Evolutionary conservation across 805 yeast species (phyloP), one percentile per base, ranked within the genome.

Genomic region (Candida railenensis): DNA sequence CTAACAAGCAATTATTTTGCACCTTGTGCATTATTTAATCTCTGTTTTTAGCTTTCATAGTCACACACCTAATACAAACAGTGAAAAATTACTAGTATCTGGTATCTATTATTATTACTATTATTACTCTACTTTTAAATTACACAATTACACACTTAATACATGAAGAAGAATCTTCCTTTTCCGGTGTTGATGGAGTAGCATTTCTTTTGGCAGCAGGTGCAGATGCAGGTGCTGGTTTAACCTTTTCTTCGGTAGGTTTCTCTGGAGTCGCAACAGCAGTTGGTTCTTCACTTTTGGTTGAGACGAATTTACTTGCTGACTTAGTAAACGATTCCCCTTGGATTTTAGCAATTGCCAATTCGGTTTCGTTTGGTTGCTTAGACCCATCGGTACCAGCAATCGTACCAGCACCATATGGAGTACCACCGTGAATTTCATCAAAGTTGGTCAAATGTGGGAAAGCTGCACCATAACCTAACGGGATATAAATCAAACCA

Each of bases 341-440:
- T 40, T 59, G 63, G 15, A 52, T 41, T 34, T 36, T 44, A 32
- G 63, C 64, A 40, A 59, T 51, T 3, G 47, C 54, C 51, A 53
- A 51, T 43, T 59, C 64, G 47, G 57, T 47, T 2, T 45, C 49
- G 15, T 54, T 22, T 3, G 55, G 55, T 21, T 50, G 47, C 39
- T 61, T 52, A 16, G 53, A 46, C 1, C 64, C 64, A 38, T 59
- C 61, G 4, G 53, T 50, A 3, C 60, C 60, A 15, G 63, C 63
- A 47, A 56, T 56, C 8, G 60, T 54, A 8, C 63, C 64, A 5
- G 64, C 60, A 36, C 64, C 64, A 59, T 60, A 59, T 4, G 63
- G 59, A 20, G 63, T 56, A 4, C 61, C 62, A 11, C 64, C 64
- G 43, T 58, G 63, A 22, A 53, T 50, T 45, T 57, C 60, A 15